A percentile compares a stretch with the other conserved stretches of the same genome.
These are phyloP conservation scores for Neurospora sp. DNA, from an alignment of 495 filamentous ascomycete genomes.

Conservation along the genomic window DNA sequence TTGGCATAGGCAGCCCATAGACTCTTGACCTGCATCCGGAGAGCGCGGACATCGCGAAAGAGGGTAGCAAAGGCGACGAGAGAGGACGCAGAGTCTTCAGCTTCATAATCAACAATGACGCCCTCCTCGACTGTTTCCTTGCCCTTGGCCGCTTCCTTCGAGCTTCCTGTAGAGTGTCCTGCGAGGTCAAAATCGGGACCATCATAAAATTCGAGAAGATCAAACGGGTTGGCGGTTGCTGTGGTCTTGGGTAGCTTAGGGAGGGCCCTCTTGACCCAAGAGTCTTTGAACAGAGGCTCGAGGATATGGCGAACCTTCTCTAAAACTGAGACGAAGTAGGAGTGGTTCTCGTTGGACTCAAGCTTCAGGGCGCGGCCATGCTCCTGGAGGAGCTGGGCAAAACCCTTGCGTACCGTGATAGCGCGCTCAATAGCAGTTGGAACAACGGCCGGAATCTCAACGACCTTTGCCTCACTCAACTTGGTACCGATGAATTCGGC, in stretches of 20 bases:
- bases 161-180: not conserved
- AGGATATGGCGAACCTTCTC: not conserved
- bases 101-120: not conserved
- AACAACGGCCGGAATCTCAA: not conserved
- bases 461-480: not conserved
- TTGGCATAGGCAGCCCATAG: conserved; percentile 1
- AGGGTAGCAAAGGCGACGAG: conserved; percentile 1
- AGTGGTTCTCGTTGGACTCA: not conserved
- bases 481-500: not conserved
- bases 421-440: not conserved
- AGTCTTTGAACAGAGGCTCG: not conserved
- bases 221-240: not conserved
- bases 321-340: not conserved
- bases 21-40: not conserved
- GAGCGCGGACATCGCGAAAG: not conserved
- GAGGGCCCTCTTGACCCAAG: not conserved
- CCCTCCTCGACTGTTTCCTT: not conserved
- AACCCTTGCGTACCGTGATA: not conserved
- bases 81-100: not conserved
- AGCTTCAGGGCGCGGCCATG: not conserved
- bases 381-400: not conserved
- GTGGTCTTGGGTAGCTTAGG: not conserved
- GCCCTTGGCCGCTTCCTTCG: not conserved
- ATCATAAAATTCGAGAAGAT: not conserved
- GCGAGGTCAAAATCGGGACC: not conserved